A percentile compares a stretch with the other conserved stretches of the same genome.
phyloP scores from a whole-genome alignment of 2,329 filamentous ascomycete genomes.

The Trichoderma sp. region DNA sequence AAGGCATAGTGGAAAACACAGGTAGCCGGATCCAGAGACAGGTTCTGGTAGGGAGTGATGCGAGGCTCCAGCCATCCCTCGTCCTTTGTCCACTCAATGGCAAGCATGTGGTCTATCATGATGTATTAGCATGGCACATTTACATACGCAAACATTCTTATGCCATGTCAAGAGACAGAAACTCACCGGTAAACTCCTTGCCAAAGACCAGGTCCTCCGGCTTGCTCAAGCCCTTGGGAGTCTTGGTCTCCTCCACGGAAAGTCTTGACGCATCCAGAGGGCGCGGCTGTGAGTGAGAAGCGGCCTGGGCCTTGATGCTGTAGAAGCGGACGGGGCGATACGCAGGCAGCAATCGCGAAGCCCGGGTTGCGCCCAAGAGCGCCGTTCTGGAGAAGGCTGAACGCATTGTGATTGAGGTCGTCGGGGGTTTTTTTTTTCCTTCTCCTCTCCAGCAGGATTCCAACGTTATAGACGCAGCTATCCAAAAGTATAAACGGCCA shows the following conservation, averaged over 20 bases:
- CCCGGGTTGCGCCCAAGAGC: slow-evolving; percentile 33
- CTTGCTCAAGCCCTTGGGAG: slow-evolving; percentile 70
- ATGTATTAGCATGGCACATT: neutral
- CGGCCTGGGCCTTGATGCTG: slow-evolving; percentile 52
- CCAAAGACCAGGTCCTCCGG: slow-evolving; percentile 87
- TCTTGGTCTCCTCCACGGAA: slow-evolving; percentile 67
- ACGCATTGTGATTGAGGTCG: slow-evolving; percentile 27
- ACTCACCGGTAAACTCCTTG: slow-evolving; percentile 76
- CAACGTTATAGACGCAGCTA: neutral
- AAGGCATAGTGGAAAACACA: slow-evolving; percentile 99
- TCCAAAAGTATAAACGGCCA: neutral
- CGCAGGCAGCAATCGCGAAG: slow-evolving; percentile 35
- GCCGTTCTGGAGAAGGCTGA: slow-evolving; percentile 32
- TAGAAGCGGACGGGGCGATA: slow-evolving; percentile 39
- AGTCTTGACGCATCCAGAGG: slow-evolving; percentile 77
- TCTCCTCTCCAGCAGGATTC: neutral
- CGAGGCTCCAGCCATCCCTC: slow-evolving; percentile 79
- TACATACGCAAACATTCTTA: too few species aligned
- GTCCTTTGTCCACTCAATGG: slow-evolving; percentile 83
- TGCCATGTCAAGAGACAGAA: too few species aligned
- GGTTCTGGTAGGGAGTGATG: slow-evolving; percentile 94
- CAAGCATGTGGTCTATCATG: slow-evolving; percentile 85
- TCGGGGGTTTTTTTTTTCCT: neutral
- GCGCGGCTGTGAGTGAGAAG: slow-evolving; percentile 52
- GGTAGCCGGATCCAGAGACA: slow-evolving; percentile 90